Base-by-base conservation (phyloP, 2,329 filamentous ascomycete genomes). In the Arthroderma uncinatum region DNA sequence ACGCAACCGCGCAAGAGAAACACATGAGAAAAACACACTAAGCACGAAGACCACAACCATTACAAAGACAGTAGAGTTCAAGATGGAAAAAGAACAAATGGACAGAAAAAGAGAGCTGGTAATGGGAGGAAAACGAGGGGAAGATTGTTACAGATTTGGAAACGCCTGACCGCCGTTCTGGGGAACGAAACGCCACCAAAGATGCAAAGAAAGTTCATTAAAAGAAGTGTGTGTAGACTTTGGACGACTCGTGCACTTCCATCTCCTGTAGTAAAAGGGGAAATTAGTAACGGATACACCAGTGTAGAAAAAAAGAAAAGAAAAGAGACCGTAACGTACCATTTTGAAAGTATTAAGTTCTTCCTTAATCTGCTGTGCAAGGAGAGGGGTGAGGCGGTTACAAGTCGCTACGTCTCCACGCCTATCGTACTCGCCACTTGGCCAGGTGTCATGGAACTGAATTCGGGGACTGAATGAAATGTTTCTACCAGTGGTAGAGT, bases 191-290 rank as follows among this genome's bases (percentile, higher is more conserved):
- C 59, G 59, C 58, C 59, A 53, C 55, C 57, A 52, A 37, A 53
- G 10, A 59, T 61, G 59, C 59, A 58, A 28, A 54, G 52, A 40
- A 53, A 50, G 52, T 42, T 62, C 57, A 59, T 92, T 82, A 98
- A 80, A 98, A 97, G 82, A 98, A 98, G 81, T 98, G 93, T 66
- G 93, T 98, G 79, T 98, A 96, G 68, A 96, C 91, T 78, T 97
- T 98, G 64, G 93, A 97, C 71, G 86, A 89, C 75, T 97, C 93
- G 73, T 98, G 93, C 67, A 98, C 93, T 78, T 97, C 93, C 93
- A 98, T 98, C 78, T 98, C 93, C 93, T 97, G 61, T 39, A 53
- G 44, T 58, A 54, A 23, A 21, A 55, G 23, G 16, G 61, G 67
- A 58, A 68, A 55, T 58, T 56, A 61, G 57, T 28, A 52, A 21